Conservation (phyloP, 257 asterid genomes). For the Rhazya stricta region DNA sequence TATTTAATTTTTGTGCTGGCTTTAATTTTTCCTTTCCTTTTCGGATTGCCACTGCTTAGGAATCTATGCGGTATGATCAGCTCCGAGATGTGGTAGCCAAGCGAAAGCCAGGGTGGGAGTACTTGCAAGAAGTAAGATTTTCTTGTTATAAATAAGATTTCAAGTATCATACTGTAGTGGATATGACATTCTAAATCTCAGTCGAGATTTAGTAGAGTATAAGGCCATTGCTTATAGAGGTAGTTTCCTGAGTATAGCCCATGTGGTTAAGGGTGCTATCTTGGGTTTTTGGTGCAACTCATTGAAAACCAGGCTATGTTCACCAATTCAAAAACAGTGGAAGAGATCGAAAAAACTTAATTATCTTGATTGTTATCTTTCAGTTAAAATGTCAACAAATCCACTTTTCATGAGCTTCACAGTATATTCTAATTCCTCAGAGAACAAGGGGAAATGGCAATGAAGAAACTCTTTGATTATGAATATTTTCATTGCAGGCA, state of each 20-base stretch:
- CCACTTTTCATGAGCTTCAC: not conserved
- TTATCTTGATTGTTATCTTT: constrained; percentile 1
- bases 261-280: constrained; percentile 1
- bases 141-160: constrained; percentile 9
- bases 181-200: not conserved
- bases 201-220: not conserved
- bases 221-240: not conserved
- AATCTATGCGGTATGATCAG: constrained; percentile 81
- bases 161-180: not conserved
- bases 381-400: not conserved
- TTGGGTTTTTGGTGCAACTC: not conserved
- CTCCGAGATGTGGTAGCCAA: constrained; percentile 82
- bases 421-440: not conserved
- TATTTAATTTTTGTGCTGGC: not conserved
- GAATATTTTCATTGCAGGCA: constrained; percentile 49
- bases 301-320: not conserved
- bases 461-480: constrained; percentile 3
- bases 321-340: not conserved
- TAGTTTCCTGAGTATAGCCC: not conserved
- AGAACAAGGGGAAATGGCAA: not conserved
- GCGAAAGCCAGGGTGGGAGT: constrained; percentile 95
- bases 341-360: not conserved
- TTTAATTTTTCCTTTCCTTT: not conserved
- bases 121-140: constrained; percentile 74
- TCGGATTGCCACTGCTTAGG: constrained; percentile 42